Evolutionary conservation across 2,329 filamentous ascomycete species (phyloP).

Genomic region (Diaporthe ampelina): DNA sequence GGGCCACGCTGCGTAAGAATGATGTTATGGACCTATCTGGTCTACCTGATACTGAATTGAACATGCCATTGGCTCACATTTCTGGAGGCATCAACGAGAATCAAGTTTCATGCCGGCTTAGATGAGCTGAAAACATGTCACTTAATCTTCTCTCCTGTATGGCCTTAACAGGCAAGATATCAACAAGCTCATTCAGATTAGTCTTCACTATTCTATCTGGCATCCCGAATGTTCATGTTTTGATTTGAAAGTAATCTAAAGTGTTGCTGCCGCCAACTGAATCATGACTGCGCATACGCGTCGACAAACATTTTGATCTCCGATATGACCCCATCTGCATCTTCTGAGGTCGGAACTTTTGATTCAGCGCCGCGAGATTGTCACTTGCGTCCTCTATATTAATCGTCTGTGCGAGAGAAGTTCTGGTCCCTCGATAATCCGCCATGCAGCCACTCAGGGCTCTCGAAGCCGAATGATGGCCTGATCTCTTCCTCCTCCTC

Average conservation of each 20-base stretch:
- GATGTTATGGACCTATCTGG: neutral
- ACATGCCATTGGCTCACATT: neutral
- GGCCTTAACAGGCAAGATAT: neutral
- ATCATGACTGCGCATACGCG: neutral
- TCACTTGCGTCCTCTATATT: conserved; percentile 16
- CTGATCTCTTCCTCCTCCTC: neutral
- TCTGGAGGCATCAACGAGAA: neutral
- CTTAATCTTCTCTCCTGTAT: neutral
- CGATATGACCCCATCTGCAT: neutral
- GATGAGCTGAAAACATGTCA: neutral
- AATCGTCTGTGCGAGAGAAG: conserved; percentile 3
- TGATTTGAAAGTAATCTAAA: neutral
- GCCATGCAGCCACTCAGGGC: neutral
- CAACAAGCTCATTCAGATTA: neutral
- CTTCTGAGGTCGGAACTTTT: neutral
- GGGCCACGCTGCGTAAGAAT: neutral
- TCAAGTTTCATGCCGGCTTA: neutral
- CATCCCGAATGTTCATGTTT: neutral
- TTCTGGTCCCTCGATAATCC: conserved; percentile 6
- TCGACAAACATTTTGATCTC: conserved; percentile 2
- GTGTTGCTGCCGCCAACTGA: neutral
- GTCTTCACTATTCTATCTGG: neutral
- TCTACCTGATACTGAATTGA: neutral
- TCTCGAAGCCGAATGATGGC: neutral
- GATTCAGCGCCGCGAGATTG: conserved; percentile 3